Conservation (phyloP, 1,284 basidiomycete species). For the Ceratobasidium sp. region DNA sequence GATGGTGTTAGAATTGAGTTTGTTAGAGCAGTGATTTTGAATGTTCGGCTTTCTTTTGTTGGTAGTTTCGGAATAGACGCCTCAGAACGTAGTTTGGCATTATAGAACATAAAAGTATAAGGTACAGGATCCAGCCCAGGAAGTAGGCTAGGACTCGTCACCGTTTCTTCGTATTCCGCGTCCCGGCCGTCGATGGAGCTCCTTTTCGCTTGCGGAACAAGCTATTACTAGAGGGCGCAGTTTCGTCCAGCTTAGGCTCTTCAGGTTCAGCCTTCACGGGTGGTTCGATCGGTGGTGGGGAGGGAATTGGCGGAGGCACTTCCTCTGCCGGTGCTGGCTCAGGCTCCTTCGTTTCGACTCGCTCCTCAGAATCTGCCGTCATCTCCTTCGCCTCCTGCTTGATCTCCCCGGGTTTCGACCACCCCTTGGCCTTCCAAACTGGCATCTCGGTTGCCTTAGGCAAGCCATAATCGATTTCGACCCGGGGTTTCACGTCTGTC, state of each 20-base stretch:
- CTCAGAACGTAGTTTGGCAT: slow-evolving; percentile 1
- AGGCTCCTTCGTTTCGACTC: too few species aligned
- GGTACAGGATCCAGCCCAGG: neutral
- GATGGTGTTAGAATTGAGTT: slow-evolving; percentile 63
- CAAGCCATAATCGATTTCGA: slow-evolving; percentile 33
- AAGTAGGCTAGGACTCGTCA: neutral
- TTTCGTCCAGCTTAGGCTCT: slow-evolving; percentile 19
- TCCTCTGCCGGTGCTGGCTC: neutral
- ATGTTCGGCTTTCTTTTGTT: neutral
- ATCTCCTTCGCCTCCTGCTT: slow-evolving; percentile 27
- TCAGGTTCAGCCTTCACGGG: slow-evolving; percentile 22
- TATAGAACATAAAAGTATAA: neutral
- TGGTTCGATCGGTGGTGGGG: slow-evolving; percentile 1
- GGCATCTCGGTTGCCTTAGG: slow-evolving; percentile 34
- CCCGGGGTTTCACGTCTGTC: slow-evolving; percentile 6
- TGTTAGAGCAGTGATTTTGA: slow-evolving; percentile 55
- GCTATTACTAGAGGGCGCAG: neutral
- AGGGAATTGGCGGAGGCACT: neutral
- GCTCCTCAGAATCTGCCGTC: neutral
- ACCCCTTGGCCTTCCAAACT: slow-evolving; percentile 23
- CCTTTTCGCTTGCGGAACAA: slow-evolving; percentile 38
- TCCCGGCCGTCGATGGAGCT: slow-evolving; percentile 28
- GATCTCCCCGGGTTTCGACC: slow-evolving; percentile 35
- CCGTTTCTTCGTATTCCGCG: slow-evolving; percentile 29
- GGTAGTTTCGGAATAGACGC: slow-evolving; percentile 3